Evolutionary conservation across 176 grass and related monocot species (phyloP), one percentile per base, ranked within the genome.

Genomic region (Areca catechu): DNA sequence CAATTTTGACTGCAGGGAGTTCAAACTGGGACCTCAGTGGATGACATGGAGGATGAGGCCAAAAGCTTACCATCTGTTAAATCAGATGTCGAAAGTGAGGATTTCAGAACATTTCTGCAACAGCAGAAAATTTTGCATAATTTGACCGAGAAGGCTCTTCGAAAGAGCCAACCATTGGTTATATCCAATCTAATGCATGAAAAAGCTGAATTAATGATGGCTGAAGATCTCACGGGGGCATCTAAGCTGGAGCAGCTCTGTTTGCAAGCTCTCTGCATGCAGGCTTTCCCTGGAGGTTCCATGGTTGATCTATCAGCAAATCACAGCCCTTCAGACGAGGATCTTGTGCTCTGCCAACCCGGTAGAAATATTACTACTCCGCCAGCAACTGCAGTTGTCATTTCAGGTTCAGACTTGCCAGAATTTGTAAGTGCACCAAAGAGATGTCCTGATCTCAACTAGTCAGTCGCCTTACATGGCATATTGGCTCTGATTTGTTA

Each of bases 61-160:
- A 66, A 18, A 56, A 69, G 69, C 62, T 59, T 53, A 28, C 70
- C 58, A 57, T 19, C 22, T 52, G 56, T 49, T 4, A 75, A 63
- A 30, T 71, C 71, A 37, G 76, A 76, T 34, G 37, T 55, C 28
- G 81, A 98, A 74, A 64, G 55, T 50, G 87, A 88, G 66, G 93
- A 97, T 82, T 74, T 82, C 47, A 88, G 70, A 65, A 49, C 53
- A 70, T 58, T 89, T 28, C 12, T 83, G 7, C 82, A 77, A 49
- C 81, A 83, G 24, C 87, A 89, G 58, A 98, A 85, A 79, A 50
- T 89, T 51, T 52, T 92, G 6, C 61, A 77, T 48, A 83, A 71
- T 71, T 79, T 92, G 73, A 98, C 93, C 25, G 87, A 88, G 37
- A 88, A 98, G 69, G 93, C 93, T 74, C 83, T 98, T 49, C 73